phyloP scores from a whole-genome alignment of 2,329 filamentous ascomycete species.

The Cladosporium colombiae region DNA sequence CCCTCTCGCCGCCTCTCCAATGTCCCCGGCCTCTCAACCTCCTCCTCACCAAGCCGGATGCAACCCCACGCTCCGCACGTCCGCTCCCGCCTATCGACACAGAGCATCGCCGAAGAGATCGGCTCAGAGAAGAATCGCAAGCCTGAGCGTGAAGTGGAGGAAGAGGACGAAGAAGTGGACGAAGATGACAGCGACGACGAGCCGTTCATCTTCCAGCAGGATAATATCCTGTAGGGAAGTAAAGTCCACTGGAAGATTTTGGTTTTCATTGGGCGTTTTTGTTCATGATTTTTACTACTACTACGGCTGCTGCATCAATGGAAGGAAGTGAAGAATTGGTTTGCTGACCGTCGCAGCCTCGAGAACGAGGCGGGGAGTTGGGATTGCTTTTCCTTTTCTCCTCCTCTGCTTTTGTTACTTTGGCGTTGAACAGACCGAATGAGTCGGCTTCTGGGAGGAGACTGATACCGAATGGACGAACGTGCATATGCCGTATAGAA shows the following conservation, averaged over 20 bases:
- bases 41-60: slow-evolving; percentile 83
- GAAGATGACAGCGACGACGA: slow-evolving; percentile 30
- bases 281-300: neutral
- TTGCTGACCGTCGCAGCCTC: neutral
- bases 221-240: slow-evolving; percentile 13
- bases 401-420: neutral
- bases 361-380: neutral
- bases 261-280: neutral
- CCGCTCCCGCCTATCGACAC: slow-evolving; percentile 87
- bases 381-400: neutral
- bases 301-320: neutral
- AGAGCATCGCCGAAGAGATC: slow-evolving; percentile 69
- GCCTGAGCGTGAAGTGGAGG: slow-evolving; percentile 27
- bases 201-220: slow-evolving; percentile 32
- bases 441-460: neutral
- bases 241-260: neutral
- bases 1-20: slow-evolving; percentile 71
- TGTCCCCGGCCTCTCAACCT: slow-evolving; percentile 70
- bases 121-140: slow-evolving; percentile 27
- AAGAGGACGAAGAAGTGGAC: slow-evolving; percentile 18
- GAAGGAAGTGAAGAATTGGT: slow-evolving; percentile 2
- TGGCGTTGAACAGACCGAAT: neutral
- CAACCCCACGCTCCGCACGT: slow-evolving; percentile 93
- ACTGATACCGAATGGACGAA: neutral
- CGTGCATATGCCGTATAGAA: slow-evolving; percentile 18